A percentile compares a stretch with the other conserved stretches of the same genome.
phyloP scores from a whole-genome alignment of 495 filamentous ascomycete genomes.

The Rusavskia elegans region DNA sequence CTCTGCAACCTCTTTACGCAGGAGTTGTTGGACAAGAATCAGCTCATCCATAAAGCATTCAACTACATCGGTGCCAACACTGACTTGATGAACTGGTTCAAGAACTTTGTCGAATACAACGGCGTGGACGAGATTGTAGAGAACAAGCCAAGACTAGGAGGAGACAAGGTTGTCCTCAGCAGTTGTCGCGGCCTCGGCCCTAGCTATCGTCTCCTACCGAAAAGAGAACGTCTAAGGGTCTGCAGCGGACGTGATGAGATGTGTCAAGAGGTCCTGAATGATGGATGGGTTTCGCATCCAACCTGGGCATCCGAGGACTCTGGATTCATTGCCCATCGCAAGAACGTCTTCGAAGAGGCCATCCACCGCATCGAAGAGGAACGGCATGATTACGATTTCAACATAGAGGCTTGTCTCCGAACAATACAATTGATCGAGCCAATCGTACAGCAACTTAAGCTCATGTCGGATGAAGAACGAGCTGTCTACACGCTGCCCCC shows the following conservation, averaged over 20 bases:
- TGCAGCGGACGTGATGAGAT: conserved; percentile 92
- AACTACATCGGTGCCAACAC: conserved; percentile 76
- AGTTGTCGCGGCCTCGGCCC: conserved; percentile 89
- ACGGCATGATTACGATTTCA: conserved; percentile 95
- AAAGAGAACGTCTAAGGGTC: conserved; percentile 67
- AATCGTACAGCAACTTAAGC: conserved; percentile 71
- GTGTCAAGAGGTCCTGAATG: conserved; percentile 80
- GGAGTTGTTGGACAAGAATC: conserved; percentile 69
- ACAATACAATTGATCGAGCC: conserved; percentile 93
- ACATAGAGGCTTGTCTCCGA: conserved; percentile 83
- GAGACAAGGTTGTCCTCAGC: conserved; percentile 66
- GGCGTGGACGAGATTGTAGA: conserved; percentile 60
- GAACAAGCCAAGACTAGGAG: conserved; percentile 54
- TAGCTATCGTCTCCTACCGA: conserved; percentile 85
- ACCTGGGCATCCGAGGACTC: conserved; percentile 99
- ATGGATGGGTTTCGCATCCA: conserved; percentile 96
- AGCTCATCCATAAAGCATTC: conserved; percentile 64
- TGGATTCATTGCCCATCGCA: conserved; percentile 92
- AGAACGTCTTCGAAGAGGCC: conserved; percentile 85
- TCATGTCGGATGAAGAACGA: conserved; percentile 55
- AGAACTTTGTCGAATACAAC: conserved; percentile 56
- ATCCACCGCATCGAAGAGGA: conserved; percentile 96
- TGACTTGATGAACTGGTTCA: conserved; percentile 78
- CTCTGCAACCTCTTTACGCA: conserved; percentile 86
- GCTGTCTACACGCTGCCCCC: conserved; percentile 56